Evolutionary conservation across 2,329 filamentous ascomycete genomes (phyloP).

Genomic region (Teratosphaeria destructans): DNA sequence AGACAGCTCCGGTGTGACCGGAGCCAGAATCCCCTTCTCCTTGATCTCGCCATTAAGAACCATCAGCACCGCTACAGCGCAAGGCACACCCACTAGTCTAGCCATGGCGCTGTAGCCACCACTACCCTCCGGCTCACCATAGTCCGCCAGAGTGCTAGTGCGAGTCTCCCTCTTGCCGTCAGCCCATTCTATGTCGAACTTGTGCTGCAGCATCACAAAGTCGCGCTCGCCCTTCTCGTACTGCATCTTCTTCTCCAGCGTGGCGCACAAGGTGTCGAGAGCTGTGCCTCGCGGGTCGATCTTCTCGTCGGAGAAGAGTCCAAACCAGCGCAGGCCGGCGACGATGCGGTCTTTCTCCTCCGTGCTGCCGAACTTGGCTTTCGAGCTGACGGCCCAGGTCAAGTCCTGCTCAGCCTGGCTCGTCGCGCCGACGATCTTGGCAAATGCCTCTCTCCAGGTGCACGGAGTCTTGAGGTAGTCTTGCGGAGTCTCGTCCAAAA

Average conservation of each 20-base stretch:
- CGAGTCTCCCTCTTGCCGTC: conserved; percentile 68
- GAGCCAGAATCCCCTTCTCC: conserved; percentile 52
- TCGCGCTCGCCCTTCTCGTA: conserved; percentile 76
- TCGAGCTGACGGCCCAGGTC: conserved; percentile 59
- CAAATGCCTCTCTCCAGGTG: conserved; percentile 76
- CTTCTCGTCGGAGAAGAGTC: conserved; percentile 51
- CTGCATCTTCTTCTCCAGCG: conserved; percentile 84
- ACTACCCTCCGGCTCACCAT: conserved; percentile 61
- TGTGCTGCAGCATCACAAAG: conserved; percentile 68
- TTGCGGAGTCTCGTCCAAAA: conserved; percentile 62
- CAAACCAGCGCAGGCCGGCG: conserved; percentile 62
- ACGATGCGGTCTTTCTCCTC: conserved; percentile 63
- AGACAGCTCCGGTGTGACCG: conserved; percentile 62
- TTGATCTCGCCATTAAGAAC: conserved; percentile 28
- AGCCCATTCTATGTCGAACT: conserved; percentile 73
- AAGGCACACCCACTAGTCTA: conserved; percentile 67
- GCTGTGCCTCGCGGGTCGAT: conserved; percentile 68
- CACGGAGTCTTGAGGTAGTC: conserved; percentile 52
- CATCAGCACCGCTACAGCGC: conserved; percentile 55
- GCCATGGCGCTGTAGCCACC: conserved; percentile 68
- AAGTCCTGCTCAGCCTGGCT: conserved; percentile 55
- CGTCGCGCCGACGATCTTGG: conserved; percentile 61
- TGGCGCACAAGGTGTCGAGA: conserved; percentile 82
- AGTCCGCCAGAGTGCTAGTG: conserved; percentile 72
- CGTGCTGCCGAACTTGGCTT: conserved; percentile 58